Evolutionary conservation across 495 filamentous ascomycete genomes (phyloP), one percentile per base, ranked within the genome.

Genomic region (Aspergillus asperescens): DNA sequence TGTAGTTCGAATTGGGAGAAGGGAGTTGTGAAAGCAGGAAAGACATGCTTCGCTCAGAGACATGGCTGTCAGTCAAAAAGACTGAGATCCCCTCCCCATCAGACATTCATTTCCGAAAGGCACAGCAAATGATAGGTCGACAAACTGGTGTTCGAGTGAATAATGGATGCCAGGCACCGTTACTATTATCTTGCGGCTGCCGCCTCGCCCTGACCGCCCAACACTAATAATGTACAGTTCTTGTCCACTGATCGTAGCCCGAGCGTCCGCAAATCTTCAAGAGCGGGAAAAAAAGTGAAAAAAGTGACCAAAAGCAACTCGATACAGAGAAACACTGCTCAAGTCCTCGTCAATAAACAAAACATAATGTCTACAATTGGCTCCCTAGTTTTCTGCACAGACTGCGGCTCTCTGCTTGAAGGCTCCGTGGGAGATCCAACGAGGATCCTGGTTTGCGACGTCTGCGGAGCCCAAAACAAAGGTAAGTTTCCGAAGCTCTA

Each of bases 321-420:
- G 13, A 24, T 9, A 40, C n/a, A 45, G 12, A 27, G 23, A 23
- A 31, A 28, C 28, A 49, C 12, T 47, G 15, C 20, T 25, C 13
- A 5, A 44, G 5, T 25, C 16, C 28, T 29, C 4, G 3, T 29
- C 39, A 25, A 25, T 16, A 7, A 12, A 4, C n/a, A 28, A 3
- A n/a, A 9, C 56, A 72, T 55, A 24, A 96, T 95, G 90, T 83
- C 92, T 52, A 81, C 84, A 8, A 88, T 96, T 54, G 92, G 90
- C 20, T 93, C 90, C 24, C 75, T 96, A 25, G 82, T 96, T 34
- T 98, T 98, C 72, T 96, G 93, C 72, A 89, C 82, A 15, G 89
- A 90, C 65, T 96, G 92, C 67, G 91, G 92, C 40, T 92, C 95
- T 67, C 79, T 96, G 2, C 79, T 98, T 39, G 88, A 93, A 20